Evolutionary conservation across 305 asterid species (phyloP).

Genomic region (Fraxinus nigra): DNA sequence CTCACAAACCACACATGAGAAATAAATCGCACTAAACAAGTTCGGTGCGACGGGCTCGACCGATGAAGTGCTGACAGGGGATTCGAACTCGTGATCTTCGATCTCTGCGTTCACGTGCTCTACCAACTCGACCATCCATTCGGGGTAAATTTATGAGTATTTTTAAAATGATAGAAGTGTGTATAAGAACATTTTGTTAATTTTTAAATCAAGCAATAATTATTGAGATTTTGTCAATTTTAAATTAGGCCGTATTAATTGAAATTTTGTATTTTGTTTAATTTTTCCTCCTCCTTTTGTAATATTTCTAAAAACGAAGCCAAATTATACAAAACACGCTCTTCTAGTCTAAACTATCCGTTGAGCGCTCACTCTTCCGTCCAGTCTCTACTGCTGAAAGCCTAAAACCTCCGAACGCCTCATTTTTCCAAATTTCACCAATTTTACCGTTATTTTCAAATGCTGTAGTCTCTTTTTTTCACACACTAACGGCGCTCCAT

Average conservation of each 20-base stretch:
- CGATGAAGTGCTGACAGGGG: too few relatives aligned
- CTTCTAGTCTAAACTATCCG: slow-evolving; percentile 21
- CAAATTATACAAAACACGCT: background rate
- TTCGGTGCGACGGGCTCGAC: too few relatives aligned
- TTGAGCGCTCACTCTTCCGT: slow-evolving; percentile 19
- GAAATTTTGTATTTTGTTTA: too few relatives aligned
- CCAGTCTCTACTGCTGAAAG: background rate
- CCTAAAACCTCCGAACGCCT: background rate
- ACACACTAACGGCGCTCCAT: slow-evolving; percentile 1
- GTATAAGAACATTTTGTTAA: background rate
- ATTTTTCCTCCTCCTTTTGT: background rate
- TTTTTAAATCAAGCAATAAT: background rate
- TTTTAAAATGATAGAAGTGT: too few relatives aligned
- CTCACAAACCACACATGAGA: too few relatives aligned
- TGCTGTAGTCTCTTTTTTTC: background rate
- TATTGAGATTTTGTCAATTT: background rate
- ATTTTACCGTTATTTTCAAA: slow-evolving; percentile 7
- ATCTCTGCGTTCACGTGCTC: too few relatives aligned
- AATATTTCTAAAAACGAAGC: background rate
- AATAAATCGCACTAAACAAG: too few relatives aligned
- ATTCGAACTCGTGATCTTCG: too few relatives aligned
- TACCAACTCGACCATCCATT: too few relatives aligned
- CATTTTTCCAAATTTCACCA: background rate
- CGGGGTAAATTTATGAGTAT: background rate
- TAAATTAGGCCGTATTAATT: too few relatives aligned